Conservation (phyloP, 75 land plant genomes). For the Cunninghamia lanceolata region DNA sequence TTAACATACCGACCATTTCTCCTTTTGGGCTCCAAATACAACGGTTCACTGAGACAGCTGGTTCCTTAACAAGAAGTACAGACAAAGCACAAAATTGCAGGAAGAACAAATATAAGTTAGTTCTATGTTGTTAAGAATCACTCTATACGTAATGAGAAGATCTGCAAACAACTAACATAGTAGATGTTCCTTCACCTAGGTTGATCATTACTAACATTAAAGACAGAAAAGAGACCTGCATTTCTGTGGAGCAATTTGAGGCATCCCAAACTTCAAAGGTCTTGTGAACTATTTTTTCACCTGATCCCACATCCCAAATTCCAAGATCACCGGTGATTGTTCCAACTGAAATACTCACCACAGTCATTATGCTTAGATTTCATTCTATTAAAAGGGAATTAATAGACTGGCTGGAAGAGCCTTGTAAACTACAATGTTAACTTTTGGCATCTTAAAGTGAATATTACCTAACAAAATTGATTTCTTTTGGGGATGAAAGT, state of each 20-base stretch:
- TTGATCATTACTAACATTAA: no score
- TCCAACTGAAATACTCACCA: no score
- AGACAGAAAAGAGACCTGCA: conserved; percentile 14
- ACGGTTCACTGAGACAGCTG: conserved; percentile 18
- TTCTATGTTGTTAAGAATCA: no score
- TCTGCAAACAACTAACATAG: no score
- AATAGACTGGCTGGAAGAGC: no score
- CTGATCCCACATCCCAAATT: conserved; percentile 15
- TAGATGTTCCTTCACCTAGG: no score
- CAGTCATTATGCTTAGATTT: no score
- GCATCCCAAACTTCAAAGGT: conserved; percentile 14
- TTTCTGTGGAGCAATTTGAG: neutral
- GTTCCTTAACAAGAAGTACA: conserved; percentile 18
- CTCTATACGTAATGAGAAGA: no score
- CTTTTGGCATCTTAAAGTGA: no score
- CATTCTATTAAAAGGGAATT: no score
- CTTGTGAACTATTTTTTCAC: neutral
- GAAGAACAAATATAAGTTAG: no score
- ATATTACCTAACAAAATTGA: conserved; percentile 69
- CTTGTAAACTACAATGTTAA: no score
- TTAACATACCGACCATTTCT: conserved; percentile 22
- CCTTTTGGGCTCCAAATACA: conserved; percentile 33
- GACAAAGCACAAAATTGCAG: neutral
- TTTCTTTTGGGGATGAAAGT: conserved; percentile 86
- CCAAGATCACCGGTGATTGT: conserved; percentile 22